Base-by-base conservation (phyloP, 2,329 filamentous ascomycete species). In the Sporothrix brunneoviolacea region DNA sequence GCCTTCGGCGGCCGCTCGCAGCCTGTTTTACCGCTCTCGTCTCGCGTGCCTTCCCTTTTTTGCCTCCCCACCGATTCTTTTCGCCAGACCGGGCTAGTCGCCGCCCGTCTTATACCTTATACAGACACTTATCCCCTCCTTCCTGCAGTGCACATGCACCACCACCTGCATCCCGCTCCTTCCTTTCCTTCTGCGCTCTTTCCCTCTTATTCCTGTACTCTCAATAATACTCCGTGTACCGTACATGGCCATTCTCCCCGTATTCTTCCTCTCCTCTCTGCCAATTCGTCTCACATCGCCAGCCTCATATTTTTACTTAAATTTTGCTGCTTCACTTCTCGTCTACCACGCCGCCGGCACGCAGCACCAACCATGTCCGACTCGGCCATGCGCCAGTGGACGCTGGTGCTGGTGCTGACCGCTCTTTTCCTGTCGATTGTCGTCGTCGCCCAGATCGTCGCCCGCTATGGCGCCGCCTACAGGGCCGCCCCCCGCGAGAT, bases 401-500 rank as follows among this genome's bases (percentile, higher is more conserved):
- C 76, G 63, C 69, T 79, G 58, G 68, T 81, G 61, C 70, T 83
- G 53, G 70, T 77, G 57, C 66, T 80, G 64, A 77, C 77, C 65
- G 79, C 80, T 55, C 70, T 80, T 62, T 65, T 72, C 39, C 72
- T 83, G 52, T 76, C 76, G 37, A 63, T 79, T 54, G 70, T 77
- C 57, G 73, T 82, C 56, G 67, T 78, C 60, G 68, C 65, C 52
- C 77, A 80, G 61, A 70, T 74, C 55, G 62, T 72, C 50, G 69
- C 71, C 56, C 71, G 71, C 46, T 80, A 80, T 62, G 71, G 72
- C 46, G 63, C 70, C 52, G 80, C 79, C 16, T 84, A 82, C 64
- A 60, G 74, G 38, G 73, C 70, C 32, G 81, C 81, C 24, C 80
- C 80, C 24, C 70, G 68, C 55, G 80, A 84, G 64, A 71, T 83